A percentile compares a stretch with the other conserved stretches of the same genome.
Conservation (phyloP, 129 eudicot genomes). For the Centella asiatica region DNA sequence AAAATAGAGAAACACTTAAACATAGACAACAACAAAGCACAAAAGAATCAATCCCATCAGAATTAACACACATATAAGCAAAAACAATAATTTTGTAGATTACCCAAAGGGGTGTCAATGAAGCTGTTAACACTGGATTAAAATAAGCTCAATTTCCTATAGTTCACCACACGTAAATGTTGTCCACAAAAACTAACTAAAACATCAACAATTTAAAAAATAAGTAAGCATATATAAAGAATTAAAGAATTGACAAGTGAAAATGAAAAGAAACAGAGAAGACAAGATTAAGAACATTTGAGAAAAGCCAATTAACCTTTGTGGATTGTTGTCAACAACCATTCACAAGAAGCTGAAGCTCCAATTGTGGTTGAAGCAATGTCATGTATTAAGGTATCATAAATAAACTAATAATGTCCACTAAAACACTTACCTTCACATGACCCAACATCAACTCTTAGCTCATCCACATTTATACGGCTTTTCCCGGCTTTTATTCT, state of each 20-base stretch:
- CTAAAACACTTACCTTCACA: conserved; percentile 6
- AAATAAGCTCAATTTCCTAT: conserved; percentile 18
- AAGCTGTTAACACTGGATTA: too few species aligned
- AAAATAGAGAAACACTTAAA: conserved; percentile 10
- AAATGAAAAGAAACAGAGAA: conserved; percentile 9
- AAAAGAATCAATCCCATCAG: background rate
- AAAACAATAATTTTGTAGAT: background rate
- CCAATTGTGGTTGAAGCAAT: conserved; percentile 15
- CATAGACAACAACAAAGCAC: background rate
- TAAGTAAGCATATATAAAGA: background rate
- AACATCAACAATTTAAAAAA: background rate
- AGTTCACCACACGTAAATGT: conserved; percentile 33
- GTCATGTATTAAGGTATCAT: conserved; percentile 14
- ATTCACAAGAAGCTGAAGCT: conserved; percentile 25
- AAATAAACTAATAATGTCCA: conserved; percentile 23
- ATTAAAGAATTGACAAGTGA: conserved; percentile 6
- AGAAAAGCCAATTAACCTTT: conserved; percentile 24
- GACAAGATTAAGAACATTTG: conserved; percentile 4
- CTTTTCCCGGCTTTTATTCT: background rate
- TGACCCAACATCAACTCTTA: conserved; percentile 28
- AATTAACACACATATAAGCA: background rate
- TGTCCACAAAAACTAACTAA: conserved; percentile 11
- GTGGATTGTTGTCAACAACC: conserved; percentile 20
- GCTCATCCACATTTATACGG: background rate
- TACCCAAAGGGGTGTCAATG: conserved; percentile 23